Evolutionary conservation across 73 alveolate genomes (phyloP).

Genomic region (Blepharisma stoltei): DNA sequence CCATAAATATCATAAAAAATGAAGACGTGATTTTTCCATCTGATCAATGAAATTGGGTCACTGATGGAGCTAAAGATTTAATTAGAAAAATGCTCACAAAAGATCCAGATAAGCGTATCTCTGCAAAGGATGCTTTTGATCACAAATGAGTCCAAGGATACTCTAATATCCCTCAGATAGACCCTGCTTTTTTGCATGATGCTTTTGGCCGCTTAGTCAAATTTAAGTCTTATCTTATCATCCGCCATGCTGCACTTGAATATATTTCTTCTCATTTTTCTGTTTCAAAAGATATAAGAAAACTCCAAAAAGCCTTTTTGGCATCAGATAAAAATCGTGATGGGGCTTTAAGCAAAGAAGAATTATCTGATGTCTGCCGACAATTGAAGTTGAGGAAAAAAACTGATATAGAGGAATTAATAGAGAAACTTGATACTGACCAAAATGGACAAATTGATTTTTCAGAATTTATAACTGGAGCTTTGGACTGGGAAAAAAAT

Average conservation of each 20-base stretch:
- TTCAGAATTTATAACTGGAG: constrained; percentile 3
- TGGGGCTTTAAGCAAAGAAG: background rate
- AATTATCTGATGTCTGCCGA: background rate
- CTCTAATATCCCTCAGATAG: background rate
- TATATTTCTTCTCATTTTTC: background rate
- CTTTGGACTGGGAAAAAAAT: background rate
- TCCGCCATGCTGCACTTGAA: constrained; percentile 1
- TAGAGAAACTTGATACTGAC: background rate
- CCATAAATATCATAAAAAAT: background rate
- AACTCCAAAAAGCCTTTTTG: background rate
- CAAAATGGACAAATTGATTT: background rate
- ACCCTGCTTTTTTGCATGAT: background rate
- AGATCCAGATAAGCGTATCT: background rate
- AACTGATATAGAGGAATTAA: background rate
- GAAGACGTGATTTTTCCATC: background rate
- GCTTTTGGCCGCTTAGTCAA: background rate
- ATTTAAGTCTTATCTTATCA: background rate
- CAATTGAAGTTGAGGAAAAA: background rate
- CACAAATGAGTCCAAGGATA: background rate
- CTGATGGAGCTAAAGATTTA: background rate
- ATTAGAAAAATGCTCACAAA: background rate
- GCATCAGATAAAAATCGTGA: background rate
- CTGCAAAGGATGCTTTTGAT: background rate
- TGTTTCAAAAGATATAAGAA: background rate
- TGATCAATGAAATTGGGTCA: background rate